These are phyloP conservation scores for Capsicum chinense DNA, from an alignment of 257 asterid genomes.

Conservation along the genomic window DNA sequence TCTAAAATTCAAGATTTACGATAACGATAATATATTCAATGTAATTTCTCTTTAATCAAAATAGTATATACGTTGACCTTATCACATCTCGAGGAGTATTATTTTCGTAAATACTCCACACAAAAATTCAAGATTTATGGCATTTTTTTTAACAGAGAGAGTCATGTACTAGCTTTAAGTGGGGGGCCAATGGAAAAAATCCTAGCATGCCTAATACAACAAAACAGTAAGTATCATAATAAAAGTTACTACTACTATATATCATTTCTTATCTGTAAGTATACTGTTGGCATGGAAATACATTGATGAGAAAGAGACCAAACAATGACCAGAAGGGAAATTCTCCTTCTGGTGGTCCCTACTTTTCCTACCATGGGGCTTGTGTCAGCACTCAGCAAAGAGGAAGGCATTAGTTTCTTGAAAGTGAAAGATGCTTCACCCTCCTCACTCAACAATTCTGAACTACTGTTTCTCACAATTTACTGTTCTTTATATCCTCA, in stretches of 20 bases:
- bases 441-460: too few species aligned
- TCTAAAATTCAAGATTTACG: neutral
- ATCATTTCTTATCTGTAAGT: conserved; percentile 31
- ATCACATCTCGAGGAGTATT: too few species aligned
- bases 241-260: neutral
- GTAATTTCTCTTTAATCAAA: too few species aligned
- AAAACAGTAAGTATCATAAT: conserved; percentile 32
- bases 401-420: conserved; percentile 35
- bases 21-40: too few species aligned
- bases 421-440: conserved; percentile 7
- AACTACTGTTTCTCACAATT: too few species aligned
- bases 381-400: conserved; percentile 37
- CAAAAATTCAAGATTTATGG: too few species aligned
- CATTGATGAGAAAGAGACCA: conserved; percentile 31
- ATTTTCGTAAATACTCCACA: too few species aligned
- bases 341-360: neutral
- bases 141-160: too few species aligned
- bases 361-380: conserved; percentile 11
- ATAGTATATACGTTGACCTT: too few species aligned
- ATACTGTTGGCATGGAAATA: conserved; percentile 34
- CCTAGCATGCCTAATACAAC: conserved; percentile 40
- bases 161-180: too few species aligned
- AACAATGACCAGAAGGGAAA: conserved; percentile 25
- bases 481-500: too few species aligned
- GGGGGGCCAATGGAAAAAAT: too few species aligned